phyloP scores from a whole-genome alignment of 2,329 filamentous ascomycete genomes.

The Daldinia eschscholtzii region DNA sequence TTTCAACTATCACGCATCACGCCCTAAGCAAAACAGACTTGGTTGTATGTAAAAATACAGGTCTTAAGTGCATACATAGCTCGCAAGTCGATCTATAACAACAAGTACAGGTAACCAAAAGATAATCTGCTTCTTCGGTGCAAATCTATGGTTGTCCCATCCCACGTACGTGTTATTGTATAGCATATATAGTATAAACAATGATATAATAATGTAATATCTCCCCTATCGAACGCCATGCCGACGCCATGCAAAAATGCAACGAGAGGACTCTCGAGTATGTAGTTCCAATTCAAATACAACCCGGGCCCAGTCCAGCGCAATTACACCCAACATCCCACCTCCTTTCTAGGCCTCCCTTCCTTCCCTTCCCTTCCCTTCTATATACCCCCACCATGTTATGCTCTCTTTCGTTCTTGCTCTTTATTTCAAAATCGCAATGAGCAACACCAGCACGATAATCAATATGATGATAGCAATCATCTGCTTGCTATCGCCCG shows the following conservation, averaged over 20 bases:
- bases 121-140: background rate
- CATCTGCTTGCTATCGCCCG: conserved; percentile 90
- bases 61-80: background rate
- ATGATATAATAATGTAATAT: conserved; percentile 30
- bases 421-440: conserved; percentile 79
- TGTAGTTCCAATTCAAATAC: background rate
- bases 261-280: conserved; percentile 21
- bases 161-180: conserved; percentile 19
- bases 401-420: background rate
- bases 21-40: background rate
- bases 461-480: conserved; percentile 84
- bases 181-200: conserved; percentile 16
- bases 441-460: conserved; percentile 83
- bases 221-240: conserved; percentile 46
- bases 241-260: conserved; percentile 45
- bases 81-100: conserved; percentile 21
- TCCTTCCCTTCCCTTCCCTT: conserved; percentile 11
- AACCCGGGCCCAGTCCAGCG: background rate
- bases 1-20: background rate
- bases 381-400: background rate
- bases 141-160: conserved; percentile 14
- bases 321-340: conserved; percentile 8
- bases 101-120: conserved; percentile 31
- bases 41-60: conserved; percentile 12
- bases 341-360: background rate